A percentile compares a stretch with the other conserved stretches of the same genome.
Conservation (phyloP, 1,284 basidiomycete species). For the Moniliophthora roreri region DNA sequence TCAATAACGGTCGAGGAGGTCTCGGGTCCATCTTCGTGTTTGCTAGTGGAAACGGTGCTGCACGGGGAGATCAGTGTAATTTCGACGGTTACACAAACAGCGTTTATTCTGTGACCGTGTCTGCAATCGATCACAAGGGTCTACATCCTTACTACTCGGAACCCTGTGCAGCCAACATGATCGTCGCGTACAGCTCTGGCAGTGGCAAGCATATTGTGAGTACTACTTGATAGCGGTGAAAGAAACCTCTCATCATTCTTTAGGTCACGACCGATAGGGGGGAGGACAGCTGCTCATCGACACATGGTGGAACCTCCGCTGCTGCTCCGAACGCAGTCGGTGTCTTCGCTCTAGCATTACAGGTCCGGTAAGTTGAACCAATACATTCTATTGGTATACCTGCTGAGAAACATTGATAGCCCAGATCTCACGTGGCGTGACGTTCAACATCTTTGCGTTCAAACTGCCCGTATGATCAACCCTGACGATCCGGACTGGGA, state of each 20-base stretch:
- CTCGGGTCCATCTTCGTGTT: slow-evolving; percentile 97
- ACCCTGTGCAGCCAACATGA: slow-evolving; percentile 94
- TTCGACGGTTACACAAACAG: slow-evolving; percentile 99
- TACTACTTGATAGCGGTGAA: slow-evolving; percentile 24
- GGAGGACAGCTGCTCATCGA: slow-evolving; percentile 78
- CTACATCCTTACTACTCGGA: slow-evolving; percentile 98
- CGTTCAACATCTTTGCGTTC: slow-evolving; percentile 88
- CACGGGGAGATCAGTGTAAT: slow-evolving; percentile 95
- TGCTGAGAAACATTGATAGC: slow-evolving; percentile 31
- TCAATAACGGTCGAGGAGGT: slow-evolving; percentile 87
- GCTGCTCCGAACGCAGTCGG: slow-evolving; percentile 96
- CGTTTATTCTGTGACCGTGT: slow-evolving; percentile 95
- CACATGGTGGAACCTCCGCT: slow-evolving; percentile 96
- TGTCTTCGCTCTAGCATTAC: slow-evolving; percentile 85
- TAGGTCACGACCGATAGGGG: slow-evolving; percentile 96
- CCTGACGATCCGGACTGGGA: slow-evolving; percentile 96
- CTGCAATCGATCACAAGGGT: slow-evolving; percentile 90
- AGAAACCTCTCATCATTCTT: slow-evolving; percentile 6
- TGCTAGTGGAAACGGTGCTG: slow-evolving; percentile 96
- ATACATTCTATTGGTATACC: background rate
- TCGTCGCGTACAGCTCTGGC: slow-evolving; percentile 97
- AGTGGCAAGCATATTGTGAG: slow-evolving; percentile 88
- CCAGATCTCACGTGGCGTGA: slow-evolving; percentile 98
- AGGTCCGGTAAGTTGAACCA: slow-evolving; percentile 65
- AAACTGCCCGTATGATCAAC: slow-evolving; percentile 81